These are phyloP conservation scores for Stramenopiles sp. DNA, from an alignment of 352 stramenopile genomes.

Conservation along the genomic window DNA sequence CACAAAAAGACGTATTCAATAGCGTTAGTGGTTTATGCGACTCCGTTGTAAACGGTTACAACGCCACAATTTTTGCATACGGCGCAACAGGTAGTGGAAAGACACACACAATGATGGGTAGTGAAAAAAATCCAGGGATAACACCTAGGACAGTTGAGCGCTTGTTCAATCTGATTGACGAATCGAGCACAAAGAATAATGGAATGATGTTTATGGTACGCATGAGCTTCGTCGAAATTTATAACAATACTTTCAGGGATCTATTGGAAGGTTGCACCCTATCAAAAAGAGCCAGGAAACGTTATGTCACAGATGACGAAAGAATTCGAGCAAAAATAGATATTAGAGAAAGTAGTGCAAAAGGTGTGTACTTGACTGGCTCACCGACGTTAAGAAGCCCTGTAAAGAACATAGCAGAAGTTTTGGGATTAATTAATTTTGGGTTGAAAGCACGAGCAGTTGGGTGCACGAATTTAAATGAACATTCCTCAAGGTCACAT, in stretches of 20 bases:
- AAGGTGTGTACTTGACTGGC: background rate
- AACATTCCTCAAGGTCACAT: conserved; percentile 69
- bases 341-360: background rate
- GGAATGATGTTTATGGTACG: conserved; percentile 31
- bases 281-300: background rate
- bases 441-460: conserved; percentile 33
- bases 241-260: conserved; percentile 77
- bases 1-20: background rate
- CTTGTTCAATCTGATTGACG: conserved; percentile 32
- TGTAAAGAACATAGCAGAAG: background rate
- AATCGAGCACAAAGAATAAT: background rate
- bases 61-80: conserved; percentile 3
- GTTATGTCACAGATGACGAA: background rate
- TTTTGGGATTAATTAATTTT: background rate
- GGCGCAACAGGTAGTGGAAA: background rate
- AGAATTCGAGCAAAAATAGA: background rate
- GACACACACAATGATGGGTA: conserved; percentile 18
- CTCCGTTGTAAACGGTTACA: background rate
- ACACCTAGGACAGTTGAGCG: conserved; percentile 58
- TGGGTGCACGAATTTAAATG: conserved; percentile 58
- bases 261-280: conserved; percentile 31
- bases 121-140: conserved; percentile 41
- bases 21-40: background rate
- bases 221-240: conserved; percentile 72
- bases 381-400: background rate